Evolutionary conservation across 2,329 filamentous ascomycete genomes (phyloP).

Genomic region (Tolypocladium album): DNA sequence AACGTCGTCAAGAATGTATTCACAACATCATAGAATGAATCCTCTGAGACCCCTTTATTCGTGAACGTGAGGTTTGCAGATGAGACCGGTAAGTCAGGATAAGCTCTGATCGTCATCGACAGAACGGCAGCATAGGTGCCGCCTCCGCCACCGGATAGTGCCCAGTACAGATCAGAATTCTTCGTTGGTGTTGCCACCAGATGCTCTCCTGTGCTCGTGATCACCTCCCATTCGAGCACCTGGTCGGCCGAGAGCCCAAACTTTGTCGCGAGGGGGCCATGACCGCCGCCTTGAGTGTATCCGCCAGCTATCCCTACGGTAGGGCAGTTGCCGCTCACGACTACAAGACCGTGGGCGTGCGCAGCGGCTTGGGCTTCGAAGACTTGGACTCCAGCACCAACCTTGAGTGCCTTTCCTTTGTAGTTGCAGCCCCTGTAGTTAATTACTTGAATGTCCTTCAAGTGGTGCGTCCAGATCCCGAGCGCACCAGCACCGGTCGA

Average conservation of each 20-base stretch:
- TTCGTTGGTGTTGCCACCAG: constrained; percentile 33
- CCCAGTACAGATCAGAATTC: constrained; percentile 54
- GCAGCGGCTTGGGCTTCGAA: constrained; percentile 34
- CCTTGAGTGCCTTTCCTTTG: constrained; percentile 37
- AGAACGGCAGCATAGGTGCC: constrained; percentile 48
- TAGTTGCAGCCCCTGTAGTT: constrained; percentile 32
- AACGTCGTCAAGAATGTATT: background rate
- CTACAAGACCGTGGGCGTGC: constrained; percentile 29
- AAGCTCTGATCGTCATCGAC: constrained; percentile 41
- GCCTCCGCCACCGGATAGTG: constrained; percentile 46
- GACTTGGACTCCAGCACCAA: constrained; percentile 42
- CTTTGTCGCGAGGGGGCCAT: constrained; percentile 38
- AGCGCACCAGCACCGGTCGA: constrained; percentile 29
- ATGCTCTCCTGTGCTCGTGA: constrained; percentile 39
- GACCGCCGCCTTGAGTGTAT: constrained; percentile 50
- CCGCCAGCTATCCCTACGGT: constrained; percentile 50
- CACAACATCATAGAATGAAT: background rate
- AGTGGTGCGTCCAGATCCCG: constrained; percentile 25
- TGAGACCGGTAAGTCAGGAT: constrained; percentile 30
- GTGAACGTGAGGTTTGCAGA: constrained; percentile 32
- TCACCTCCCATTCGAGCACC: constrained; percentile 42
- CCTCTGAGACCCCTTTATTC: background rate
- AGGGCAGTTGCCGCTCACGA: constrained; percentile 43
- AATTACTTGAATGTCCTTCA: constrained; percentile 29
- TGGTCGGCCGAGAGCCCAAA: constrained; percentile 54